These are phyloP conservation scores for Eimeria maxima DNA, from an alignment of 169 alveolate species.

Conservation along the genomic window DNA sequence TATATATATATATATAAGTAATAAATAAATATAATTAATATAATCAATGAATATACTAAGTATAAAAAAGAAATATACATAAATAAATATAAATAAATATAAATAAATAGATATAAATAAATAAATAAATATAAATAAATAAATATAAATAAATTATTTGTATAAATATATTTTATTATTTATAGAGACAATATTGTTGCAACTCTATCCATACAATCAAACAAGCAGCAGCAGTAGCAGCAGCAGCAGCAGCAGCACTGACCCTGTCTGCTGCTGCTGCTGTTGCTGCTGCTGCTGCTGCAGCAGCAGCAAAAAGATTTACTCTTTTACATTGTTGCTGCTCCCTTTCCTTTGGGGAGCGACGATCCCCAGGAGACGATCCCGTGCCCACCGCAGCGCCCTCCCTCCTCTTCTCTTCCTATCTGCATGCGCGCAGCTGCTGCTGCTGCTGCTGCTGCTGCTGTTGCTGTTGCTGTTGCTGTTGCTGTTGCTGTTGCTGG, in stretches of 20 bases:
- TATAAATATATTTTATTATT: background rate
- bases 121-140: background rate
- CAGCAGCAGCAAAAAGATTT: background rate
- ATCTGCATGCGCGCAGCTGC: background rate
- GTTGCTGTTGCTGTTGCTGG: too few species aligned
- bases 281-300: background rate
- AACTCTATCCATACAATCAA: too few species aligned
- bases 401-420: background rate
- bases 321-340: background rate
- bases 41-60: too few species aligned
- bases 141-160: background rate
- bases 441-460: background rate
- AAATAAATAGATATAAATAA: background rate
- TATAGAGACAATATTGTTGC: background rate
- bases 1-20: too few species aligned
- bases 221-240: too few species aligned
- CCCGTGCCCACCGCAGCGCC: constrained; percentile 49
- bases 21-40: too few species aligned
- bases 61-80: too few species aligned
- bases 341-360: background rate
- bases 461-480: too few species aligned
- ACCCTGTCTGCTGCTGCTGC: background rate
- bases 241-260: background rate
- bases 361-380: background rate
- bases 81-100: background rate